Base-by-base conservation (phyloP, 352 stramenopile genomes). In the Lagenidium sp. region DNA sequence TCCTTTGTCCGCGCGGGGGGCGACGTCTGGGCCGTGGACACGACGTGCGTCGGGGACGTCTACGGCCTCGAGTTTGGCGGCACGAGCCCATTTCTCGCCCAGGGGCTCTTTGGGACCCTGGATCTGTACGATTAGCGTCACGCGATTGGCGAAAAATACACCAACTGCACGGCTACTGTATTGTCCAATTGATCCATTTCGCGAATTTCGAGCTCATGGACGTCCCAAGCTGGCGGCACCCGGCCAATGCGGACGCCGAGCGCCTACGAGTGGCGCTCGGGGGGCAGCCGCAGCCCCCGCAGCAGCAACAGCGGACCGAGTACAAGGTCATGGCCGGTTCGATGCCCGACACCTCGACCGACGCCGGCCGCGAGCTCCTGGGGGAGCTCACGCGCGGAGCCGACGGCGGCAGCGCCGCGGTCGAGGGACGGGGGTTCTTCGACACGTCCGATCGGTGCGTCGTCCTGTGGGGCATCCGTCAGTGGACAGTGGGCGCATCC, bases 201-300 rank as follows among this genome's bases (percentile, higher is more conserved):
- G n/a, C n/a, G n/a, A n/a, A n/a, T n/a, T n/a, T 32, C 28, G 28
- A 32, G 15, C n/a, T n/a, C 28, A 88, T 88, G 76, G 73, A 88
- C 40, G 73, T 85, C 21, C 76, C 76, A 13, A 68, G 68, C 22
- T 88, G 76, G 73, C n/a, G n/a, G n/a, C 73, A 88, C 30, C 76
- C 76, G 1, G 76, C 76, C 11, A 89, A 86, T 50, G 56, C 72
- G 44, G 69, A 84, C 45, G 35, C 65, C 28, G 28, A 32, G 8
- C 15, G 8, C 8, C 8, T 15, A 15, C 28, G 28, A 32, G 8
- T 32, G 15, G 50, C 70, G 50, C 55, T 56, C 31, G 25, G 55
- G 34, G 61, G 65, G 46, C 53, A 57, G 28, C 50, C 55, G 39
- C 44, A 58, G 36, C 43, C 53, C 34, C 54, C 46, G 38, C 45